Percentiles rank a stretch among this genome's conserved stretches.
Conservation (phyloP, 805 yeast species). For the Candida gorgasii region DNA sequence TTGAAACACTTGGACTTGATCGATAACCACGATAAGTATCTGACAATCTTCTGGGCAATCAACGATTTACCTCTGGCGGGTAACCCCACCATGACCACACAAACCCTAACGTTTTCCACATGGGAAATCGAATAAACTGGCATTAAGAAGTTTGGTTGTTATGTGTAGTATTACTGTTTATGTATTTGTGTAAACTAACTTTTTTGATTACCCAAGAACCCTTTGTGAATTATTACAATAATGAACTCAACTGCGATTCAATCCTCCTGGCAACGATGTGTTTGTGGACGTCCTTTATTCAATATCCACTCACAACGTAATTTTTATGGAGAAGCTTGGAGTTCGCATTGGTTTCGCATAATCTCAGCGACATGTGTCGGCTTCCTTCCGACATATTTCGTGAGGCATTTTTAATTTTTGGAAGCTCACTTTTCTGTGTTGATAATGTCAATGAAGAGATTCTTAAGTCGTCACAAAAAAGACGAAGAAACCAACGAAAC, state of each 20-base stretch:
- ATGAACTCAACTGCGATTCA: too few species aligned
- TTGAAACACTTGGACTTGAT: constrained; percentile 85
- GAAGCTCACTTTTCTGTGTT: not conserved
- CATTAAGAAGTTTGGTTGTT: constrained; percentile 28
- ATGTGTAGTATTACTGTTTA: not conserved
- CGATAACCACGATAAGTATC: constrained; percentile 90
- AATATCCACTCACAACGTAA: not conserved
- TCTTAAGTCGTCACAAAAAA: constrained; percentile 17
- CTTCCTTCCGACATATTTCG: not conserved
- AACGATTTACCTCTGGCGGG: constrained; percentile 94
- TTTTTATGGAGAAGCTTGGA: not conserved
- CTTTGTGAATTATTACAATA: too few species aligned
- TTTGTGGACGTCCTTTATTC: not conserved
- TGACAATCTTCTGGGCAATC: constrained; percentile 90
- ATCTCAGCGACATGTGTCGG: not conserved
- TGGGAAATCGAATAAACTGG: constrained; percentile 59
- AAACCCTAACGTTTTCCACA: constrained; percentile 71
- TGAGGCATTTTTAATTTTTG: constrained; percentile 1
- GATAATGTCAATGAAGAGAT: constrained; percentile 22
- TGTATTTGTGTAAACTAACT: not conserved
- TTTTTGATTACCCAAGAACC: too few species aligned
- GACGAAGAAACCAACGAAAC: constrained; percentile 10
- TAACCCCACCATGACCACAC: constrained; percentile 86
- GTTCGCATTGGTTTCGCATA: not conserved
- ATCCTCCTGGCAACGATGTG: too few species aligned